Evolutionary conservation across 441 rosid species (phyloP).

Genomic region (Croton laevigatus): DNA sequence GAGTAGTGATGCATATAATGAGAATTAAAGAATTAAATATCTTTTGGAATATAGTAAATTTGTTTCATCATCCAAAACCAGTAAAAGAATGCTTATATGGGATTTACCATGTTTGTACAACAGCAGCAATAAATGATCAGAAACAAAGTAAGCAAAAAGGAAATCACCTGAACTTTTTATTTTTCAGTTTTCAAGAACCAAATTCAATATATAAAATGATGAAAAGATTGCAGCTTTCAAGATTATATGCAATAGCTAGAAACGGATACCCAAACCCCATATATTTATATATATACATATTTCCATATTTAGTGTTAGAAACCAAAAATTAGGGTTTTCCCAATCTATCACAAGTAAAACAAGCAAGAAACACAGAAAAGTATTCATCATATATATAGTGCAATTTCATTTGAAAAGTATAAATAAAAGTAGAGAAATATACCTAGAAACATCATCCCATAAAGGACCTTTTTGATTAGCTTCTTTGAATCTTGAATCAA

Average conservation of each 20-base stretch:
- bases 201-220: background rate
- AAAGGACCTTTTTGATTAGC: constrained; percentile 93
- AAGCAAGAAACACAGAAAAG: background rate
- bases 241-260: background rate
- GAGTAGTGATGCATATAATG: background rate
- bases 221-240: background rate
- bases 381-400: background rate
- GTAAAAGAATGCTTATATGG: background rate
- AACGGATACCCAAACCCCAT: background rate
- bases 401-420: background rate
- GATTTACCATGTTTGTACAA: constrained; percentile 18
- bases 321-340: constrained; percentile 30
- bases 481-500: constrained; percentile 85
- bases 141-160: background rate
- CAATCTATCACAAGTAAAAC: background rate
- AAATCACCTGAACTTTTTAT: constrained; percentile 15
- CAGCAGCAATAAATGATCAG: constrained; percentile 11
- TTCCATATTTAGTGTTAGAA: no score
- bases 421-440: constrained; percentile 15
- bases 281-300: background rate
- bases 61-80: background rate
- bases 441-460: constrained; percentile 97
- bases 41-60: background rate
- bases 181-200: constrained; percentile 22
- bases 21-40: background rate